Evolutionary conservation across 768 basidiomycete genomes (phyloP).

Genomic region (Suillus americanus): DNA sequence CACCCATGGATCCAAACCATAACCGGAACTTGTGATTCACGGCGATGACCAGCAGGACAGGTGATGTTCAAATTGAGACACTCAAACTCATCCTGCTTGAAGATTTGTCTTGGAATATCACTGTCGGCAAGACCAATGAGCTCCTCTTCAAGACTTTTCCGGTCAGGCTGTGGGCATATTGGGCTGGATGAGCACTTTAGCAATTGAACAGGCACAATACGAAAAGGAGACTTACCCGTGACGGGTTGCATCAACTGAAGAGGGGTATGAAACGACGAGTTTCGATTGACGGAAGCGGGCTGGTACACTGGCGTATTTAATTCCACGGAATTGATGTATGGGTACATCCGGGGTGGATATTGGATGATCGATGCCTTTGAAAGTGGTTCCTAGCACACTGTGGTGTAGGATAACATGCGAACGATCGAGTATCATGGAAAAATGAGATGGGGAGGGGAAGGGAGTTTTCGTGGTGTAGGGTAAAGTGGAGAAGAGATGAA

Average conservation of each 20-base stretch:
- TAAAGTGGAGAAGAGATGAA: constrained; percentile 1
- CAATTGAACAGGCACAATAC: constrained; percentile 2
- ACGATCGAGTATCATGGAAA: constrained; percentile 29
- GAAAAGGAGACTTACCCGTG: constrained; percentile 53
- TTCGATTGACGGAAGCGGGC: constrained; percentile 76
- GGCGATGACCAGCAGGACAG: constrained; percentile 56
- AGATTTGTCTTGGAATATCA: constrained; percentile 50
- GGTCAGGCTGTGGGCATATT: constrained; percentile 67
- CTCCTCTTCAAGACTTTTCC: constrained; percentile 53
- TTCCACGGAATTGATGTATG: constrained; percentile 73
- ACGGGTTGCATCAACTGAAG: constrained; percentile 59
- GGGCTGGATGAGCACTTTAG: constrained; percentile 43
- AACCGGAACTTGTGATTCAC: constrained; percentile 62
- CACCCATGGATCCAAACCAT: constrained; percentile 91
- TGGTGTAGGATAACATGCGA: constrained; percentile 44
- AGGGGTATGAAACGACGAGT: constrained; percentile 56
- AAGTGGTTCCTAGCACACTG: constrained; percentile 56
- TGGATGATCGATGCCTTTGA: constrained; percentile 62
- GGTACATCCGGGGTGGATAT: constrained; percentile 53
- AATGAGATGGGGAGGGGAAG: constrained; percentile 3
- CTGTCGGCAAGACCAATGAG: constrained; percentile 58
- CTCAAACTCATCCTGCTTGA: constrained; percentile 73
- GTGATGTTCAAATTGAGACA: constrained; percentile 82
- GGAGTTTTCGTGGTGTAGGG: not conserved
- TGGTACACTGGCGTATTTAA: constrained; percentile 74